Base-by-base conservation (phyloP, 352 stramenopile species). In the Aphanomyces cochlioides region DNA sequence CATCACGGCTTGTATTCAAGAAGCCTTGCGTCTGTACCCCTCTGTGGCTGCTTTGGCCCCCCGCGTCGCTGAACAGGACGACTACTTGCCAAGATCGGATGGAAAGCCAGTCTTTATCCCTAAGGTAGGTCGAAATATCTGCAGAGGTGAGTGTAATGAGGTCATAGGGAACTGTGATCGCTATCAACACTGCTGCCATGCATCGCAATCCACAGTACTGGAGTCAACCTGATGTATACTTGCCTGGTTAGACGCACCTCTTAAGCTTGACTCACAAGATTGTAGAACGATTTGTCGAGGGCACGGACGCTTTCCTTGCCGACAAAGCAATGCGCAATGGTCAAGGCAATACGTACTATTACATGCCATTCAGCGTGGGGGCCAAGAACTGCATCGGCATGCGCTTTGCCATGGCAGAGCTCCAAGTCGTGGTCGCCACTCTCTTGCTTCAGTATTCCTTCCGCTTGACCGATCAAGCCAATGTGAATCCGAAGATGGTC, bases 191-290 rank as follows among this genome's bases (percentile, higher is more conserved):
- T 17, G 64, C 47, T 8, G 64, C 53, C 3, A 5, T 70, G 47
- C 64, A 70, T 56, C 59, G 59, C 59, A 67, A 67, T 36, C 59
- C 59, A 19, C 19, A 5, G 41, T 67, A 67, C 21, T 67, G 59
- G 59, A 67, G n/a, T 17, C 39, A n/a, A 0, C 43, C 59, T 28
- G 59, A 67, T 4, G 59, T n/a, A 4, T 67, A 57, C 21, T 15
- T 67, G 17, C 59, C 59, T n/a, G 59, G 59, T 67, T 5, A 7
- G 1, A 5, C 2, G 2, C 12, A 15, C n/a, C n/a, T 2, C 12
- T 4, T 37, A 37, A 2, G 17, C 12, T 41, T 1, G 2, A 28
- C 0, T 28, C 28, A 28, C 28, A 2, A 28, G 28, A 28, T 2
- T 8, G 19, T 56, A 67, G 59, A 67, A 36, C 59, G 59, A 4